phyloP scores from a whole-genome alignment of 2,329 filamentous ascomycete species.

The Cladosporium velox region DNA sequence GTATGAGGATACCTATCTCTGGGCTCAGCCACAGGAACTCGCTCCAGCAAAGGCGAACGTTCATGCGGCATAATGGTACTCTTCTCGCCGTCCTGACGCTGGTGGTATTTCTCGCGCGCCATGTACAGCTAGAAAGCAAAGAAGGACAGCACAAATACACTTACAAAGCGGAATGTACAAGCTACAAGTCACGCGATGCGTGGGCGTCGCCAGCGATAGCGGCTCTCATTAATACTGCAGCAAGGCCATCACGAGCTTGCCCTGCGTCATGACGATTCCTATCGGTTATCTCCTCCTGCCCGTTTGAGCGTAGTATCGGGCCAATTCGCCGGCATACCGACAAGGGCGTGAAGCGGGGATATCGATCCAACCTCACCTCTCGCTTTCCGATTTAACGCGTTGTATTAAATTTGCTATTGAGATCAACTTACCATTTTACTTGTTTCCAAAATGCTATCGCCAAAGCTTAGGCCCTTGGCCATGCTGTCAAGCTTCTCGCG shows the following conservation, averaged over 20 bases:
- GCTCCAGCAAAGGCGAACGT: constrained; percentile 67
- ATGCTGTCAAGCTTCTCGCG: not conserved
- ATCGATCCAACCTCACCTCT: constrained; percentile 12
- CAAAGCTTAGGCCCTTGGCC: not conserved
- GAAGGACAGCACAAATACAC: not conserved
- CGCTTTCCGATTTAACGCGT: not conserved
- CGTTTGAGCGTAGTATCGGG: constrained; percentile 11
- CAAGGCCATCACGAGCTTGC: constrained; percentile 18
- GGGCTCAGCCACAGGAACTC: constrained; percentile 57
- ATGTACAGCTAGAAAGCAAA: constrained; percentile 1
- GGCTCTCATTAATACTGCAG: not conserved
- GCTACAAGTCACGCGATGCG: constrained; percentile 14
- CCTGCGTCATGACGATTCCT: constrained; percentile 20
- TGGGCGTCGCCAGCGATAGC: constrained; percentile 4
- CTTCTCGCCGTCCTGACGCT: constrained; percentile 17
- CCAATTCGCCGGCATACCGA: constrained; percentile 5
- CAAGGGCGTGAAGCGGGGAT: constrained; percentile 7
- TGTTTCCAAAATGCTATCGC: not conserved
- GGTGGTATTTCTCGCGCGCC: constrained; percentile 10
- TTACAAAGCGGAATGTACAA: not conserved
- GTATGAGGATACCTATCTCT: constrained; percentile 54
- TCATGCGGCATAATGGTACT: constrained; percentile 51
- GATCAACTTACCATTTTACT: too few species aligned
- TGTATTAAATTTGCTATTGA: not conserved
- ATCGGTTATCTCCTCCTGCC: constrained; percentile 19